phyloP scores from a whole-genome alignment of 352 stramenopile genomes.

The Phytophthora sojae region DNA sequence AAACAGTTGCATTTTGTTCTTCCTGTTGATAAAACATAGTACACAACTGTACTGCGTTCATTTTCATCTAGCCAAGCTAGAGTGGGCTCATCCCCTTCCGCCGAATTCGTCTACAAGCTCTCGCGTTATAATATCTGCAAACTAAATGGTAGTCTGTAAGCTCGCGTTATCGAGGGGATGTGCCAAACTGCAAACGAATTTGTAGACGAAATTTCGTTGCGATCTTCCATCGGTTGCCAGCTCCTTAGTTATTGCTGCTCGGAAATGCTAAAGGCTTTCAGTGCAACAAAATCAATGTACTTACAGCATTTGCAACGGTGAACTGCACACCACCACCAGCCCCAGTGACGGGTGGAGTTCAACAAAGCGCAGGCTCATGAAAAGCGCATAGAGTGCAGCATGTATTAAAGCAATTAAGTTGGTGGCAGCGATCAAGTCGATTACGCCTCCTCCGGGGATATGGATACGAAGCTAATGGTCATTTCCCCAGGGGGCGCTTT shows the following conservation, averaged over 20 bases:
- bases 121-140: background rate
- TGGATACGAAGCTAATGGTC: background rate
- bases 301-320: too few species aligned
- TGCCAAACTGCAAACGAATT: conserved; percentile 11
- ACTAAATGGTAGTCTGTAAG: too few species aligned
- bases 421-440: conserved; percentile 2
- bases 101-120: background rate
- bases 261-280: too few species aligned
- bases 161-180: background rate
- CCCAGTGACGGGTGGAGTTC: too few species aligned
- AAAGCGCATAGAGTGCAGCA: too few species aligned
- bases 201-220: conserved; percentile 13
- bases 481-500: background rate
- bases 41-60: background rate
- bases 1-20: conserved; percentile 7
- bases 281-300: too few species aligned
- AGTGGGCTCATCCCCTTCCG: conserved; percentile 2
- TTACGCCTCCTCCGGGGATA: background rate
- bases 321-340: too few species aligned
- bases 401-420: too few species aligned
- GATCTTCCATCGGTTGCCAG: background rate
- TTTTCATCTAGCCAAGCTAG: background rate
- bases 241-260: too few species aligned
- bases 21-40: conserved; percentile 7
- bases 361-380: too few species aligned